phyloP scores from a whole-genome alignment of 495 filamentous ascomycete species.

The Penicillium egyptiacum region DNA sequence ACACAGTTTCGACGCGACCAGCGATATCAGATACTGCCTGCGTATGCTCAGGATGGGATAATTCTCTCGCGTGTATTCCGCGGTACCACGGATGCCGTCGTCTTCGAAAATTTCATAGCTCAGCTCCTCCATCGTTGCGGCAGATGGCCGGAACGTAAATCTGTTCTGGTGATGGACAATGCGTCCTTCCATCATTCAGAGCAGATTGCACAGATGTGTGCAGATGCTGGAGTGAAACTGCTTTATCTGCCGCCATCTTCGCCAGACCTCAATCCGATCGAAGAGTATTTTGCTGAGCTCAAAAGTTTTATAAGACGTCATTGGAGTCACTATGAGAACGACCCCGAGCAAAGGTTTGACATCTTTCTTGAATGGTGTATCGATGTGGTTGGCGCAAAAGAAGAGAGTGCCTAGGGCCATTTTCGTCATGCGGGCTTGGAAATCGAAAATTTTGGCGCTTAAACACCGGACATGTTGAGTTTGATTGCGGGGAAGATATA shows the following conservation, averaged over 20 bases:
- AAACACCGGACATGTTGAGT: too few relatives aligned
- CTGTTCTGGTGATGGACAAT: constrained; percentile 48
- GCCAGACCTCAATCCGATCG: constrained; percentile 26
- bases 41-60: constrained; percentile 41
- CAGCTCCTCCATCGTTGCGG: constrained; percentile 35
- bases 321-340: constrained; percentile 21
- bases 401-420: constrained; percentile 22
- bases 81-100: constrained; percentile 34
- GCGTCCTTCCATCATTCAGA: constrained; percentile 38
- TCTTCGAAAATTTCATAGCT: constrained; percentile 43
- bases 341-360: constrained; percentile 36
- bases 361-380: constrained; percentile 27
- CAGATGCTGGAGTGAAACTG: constrained; percentile 34
- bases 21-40: constrained; percentile 39
- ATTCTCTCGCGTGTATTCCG: constrained; percentile 34
- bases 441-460: too few relatives aligned
- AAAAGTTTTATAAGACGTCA: constrained; percentile 21
- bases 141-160: constrained; percentile 38
- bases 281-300: constrained; percentile 28
- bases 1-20: constrained; percentile 28
- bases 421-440: constrained; percentile 23
- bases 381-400: constrained; percentile 20
- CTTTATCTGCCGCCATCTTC: constrained; percentile 27
- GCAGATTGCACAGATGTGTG: constrained; percentile 32
- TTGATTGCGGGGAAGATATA: too few relatives aligned